These are phyloP conservation scores for Botrytis elliptica DNA, from an alignment of 2,329 filamentous ascomycete genomes.

Conservation along the genomic window DNA sequence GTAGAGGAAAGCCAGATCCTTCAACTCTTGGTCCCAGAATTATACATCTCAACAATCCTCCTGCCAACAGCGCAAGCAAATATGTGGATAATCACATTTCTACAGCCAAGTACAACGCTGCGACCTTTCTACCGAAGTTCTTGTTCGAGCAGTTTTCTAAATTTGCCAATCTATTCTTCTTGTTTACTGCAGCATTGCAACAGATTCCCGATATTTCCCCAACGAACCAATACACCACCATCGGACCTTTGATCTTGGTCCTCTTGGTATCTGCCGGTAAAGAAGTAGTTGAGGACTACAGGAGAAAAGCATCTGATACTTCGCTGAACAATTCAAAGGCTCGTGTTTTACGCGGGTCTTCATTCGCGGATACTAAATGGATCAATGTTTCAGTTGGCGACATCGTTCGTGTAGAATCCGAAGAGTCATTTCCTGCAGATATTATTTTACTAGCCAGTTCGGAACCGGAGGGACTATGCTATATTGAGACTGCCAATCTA, in stretches of 20 bases:
- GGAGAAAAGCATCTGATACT: conserved; percentile 82
- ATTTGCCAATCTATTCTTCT: conserved; percentile 98
- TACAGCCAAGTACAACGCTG: conserved; percentile 93
- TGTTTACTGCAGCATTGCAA: conserved; percentile 92
- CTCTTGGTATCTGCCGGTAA: conserved; percentile 93
- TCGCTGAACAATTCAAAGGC: conserved; percentile 86
- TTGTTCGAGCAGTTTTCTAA: conserved; percentile 98
- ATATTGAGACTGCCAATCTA: conserved; percentile 97
- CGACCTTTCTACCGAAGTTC: conserved; percentile 95
- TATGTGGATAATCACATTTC: conserved; percentile 97
- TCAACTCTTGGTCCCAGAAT: conserved; percentile 87
- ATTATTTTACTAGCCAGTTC: conserved; percentile 89
- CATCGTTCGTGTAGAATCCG: conserved; percentile 87
- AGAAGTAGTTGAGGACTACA: conserved; percentile 90
- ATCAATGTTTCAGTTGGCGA: conserved; percentile 91
- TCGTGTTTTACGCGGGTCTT: conserved; percentile 76
- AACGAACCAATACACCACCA: conserved; percentile 94
- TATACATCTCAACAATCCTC: conserved; percentile 94
- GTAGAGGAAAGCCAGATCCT: conserved; percentile 79
- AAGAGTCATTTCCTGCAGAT: conserved; percentile 93
- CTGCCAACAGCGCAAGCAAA: conserved; percentile 84
- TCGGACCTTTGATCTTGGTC: conserved; percentile 88
- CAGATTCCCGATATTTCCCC: conserved; percentile 94
- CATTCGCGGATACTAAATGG: conserved; percentile 87
- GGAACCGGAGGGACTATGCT: conserved; percentile 95